Percentiles rank a stretch among this genome's conserved stretches.
phyloP scores from a whole-genome alignment of 495 filamentous ascomycete species.

The Xylaria sp. region DNA sequence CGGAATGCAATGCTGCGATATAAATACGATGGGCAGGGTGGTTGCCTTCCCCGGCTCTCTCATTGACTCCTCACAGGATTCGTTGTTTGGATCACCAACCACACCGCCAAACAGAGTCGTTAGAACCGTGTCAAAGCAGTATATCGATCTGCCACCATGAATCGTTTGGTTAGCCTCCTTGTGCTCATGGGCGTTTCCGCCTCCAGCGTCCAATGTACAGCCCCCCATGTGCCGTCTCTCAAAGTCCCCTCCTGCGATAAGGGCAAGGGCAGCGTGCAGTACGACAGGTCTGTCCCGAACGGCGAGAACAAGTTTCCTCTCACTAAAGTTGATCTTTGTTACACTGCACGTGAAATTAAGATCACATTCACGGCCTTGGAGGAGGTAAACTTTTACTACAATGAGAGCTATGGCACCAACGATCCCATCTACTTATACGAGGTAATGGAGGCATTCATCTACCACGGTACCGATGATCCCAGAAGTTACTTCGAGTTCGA shows the following conservation, averaged over 20 bases:
- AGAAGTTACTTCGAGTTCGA: slow-evolving; percentile 45
- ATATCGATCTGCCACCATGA: slow-evolving; percentile 20
- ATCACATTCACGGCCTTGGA: slow-evolving; percentile 41
- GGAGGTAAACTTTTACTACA: slow-evolving; percentile 45
- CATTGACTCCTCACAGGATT: not conserved
- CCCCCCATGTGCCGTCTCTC: slow-evolving; percentile 28
- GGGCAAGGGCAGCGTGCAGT: slow-evolving; percentile 38
- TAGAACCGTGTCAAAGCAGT: not conserved
- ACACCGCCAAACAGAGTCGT: not conserved
- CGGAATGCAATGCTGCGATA: slow-evolving; percentile 17
- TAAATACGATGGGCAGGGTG: not conserved
- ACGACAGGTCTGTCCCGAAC: slow-evolving; percentile 40
- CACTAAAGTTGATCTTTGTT: slow-evolving; percentile 44
- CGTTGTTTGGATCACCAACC: not conserved
- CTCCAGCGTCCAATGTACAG: slow-evolving; percentile 15
- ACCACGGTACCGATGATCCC: slow-evolving; percentile 43
- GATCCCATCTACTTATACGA: slow-evolving; percentile 45
- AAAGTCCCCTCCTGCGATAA: slow-evolving; percentile 38
- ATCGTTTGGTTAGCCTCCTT: slow-evolving; percentile 15
- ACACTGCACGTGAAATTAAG: slow-evolving; percentile 39
- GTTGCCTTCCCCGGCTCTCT: not conserved
- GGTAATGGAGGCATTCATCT: slow-evolving; percentile 46
- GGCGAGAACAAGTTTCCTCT: slow-evolving; percentile 34
- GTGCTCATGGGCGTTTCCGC: slow-evolving; percentile 17
- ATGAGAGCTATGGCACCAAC: slow-evolving; percentile 40